phyloP scores from a whole-genome alignment of 176 grass and related monocot species.

The Triticum monococcum region DNA sequence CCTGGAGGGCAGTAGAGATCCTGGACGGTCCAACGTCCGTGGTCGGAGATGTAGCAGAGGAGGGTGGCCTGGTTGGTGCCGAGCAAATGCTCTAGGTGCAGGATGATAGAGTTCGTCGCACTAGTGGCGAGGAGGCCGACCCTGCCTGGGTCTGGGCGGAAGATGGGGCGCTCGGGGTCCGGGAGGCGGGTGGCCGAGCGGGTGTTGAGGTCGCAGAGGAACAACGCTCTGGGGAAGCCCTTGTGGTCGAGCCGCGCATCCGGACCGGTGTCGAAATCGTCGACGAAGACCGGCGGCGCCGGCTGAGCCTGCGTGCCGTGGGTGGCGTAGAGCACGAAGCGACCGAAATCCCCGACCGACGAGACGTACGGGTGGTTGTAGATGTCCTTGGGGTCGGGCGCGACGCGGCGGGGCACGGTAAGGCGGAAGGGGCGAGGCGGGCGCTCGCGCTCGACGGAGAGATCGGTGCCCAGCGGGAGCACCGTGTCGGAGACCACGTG shows the following conservation, averaged over 20 bases:
- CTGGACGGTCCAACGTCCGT: neutral
- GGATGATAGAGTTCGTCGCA: neutral
- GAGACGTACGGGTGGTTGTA: neutral
- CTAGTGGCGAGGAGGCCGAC: neutral
- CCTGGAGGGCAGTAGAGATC: neutral
- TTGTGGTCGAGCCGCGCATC: neutral
- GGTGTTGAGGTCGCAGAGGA: neutral
- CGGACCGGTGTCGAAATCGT: neutral
- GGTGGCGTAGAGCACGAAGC: neutral
- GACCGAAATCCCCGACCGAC: neutral
- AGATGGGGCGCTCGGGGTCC: neutral
- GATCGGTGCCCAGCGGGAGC: neutral
- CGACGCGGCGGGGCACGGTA: neutral
- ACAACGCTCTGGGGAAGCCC: neutral
- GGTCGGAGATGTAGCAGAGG: neutral
- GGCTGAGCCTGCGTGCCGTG: neutral
- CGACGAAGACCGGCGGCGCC: neutral
- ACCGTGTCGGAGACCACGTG: neutral
- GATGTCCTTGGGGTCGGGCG: neutral
- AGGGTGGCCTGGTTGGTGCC: neutral
- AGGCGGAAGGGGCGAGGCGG: neutral
- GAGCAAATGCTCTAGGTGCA: neutral
- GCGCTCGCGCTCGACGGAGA: neutral
- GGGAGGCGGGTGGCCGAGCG: neutral
- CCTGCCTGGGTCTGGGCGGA: neutral